phyloP scores from a whole-genome alignment of 2,329 filamentous ascomycete species.

The Pseudocercospora eumusae region DNA sequence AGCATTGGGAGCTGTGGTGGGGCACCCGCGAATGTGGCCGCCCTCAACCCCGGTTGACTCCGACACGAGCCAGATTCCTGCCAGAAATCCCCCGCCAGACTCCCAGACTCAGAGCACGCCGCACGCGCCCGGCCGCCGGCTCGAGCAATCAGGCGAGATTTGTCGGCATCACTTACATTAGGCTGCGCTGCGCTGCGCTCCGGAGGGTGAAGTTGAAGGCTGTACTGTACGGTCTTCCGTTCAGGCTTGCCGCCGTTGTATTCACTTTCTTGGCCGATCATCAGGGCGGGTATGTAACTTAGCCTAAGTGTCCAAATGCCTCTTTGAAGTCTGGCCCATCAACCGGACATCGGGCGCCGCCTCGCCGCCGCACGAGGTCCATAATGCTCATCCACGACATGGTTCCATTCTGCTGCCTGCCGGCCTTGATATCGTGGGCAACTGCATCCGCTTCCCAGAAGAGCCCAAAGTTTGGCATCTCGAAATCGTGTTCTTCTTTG shows the following conservation, averaged over 20 bases:
- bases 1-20: slow-evolving; percentile 8
- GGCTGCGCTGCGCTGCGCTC: not conserved
- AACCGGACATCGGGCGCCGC: slow-evolving; percentile 35
- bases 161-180: not conserved
- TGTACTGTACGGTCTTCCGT: not conserved
- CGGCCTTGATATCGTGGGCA: slow-evolving; percentile 46
- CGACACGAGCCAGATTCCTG: slow-evolving; percentile 2
- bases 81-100: not conserved
- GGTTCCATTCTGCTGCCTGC: slow-evolving; percentile 43
- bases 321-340: slow-evolving; percentile 1
- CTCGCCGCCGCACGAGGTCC: slow-evolving; percentile 49
- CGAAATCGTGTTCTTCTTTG: slow-evolving; percentile 43
- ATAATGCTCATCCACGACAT: slow-evolving; percentile 54
- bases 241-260: not conserved
- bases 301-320: slow-evolving; percentile 3
- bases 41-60: not conserved
- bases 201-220: not conserved
- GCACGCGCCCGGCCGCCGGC: not conserved
- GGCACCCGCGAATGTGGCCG: not conserved
- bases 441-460: slow-evolving; percentile 52
- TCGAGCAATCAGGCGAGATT: not conserved
- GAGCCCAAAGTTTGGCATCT: slow-evolving; percentile 44
- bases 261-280: not conserved
- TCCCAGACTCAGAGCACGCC: too few species aligned
- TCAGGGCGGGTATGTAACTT: not conserved